Evolutionary conservation across 129 eudicot genomes (phyloP).

Genomic region (Centrapalus pauciflorus): DNA sequence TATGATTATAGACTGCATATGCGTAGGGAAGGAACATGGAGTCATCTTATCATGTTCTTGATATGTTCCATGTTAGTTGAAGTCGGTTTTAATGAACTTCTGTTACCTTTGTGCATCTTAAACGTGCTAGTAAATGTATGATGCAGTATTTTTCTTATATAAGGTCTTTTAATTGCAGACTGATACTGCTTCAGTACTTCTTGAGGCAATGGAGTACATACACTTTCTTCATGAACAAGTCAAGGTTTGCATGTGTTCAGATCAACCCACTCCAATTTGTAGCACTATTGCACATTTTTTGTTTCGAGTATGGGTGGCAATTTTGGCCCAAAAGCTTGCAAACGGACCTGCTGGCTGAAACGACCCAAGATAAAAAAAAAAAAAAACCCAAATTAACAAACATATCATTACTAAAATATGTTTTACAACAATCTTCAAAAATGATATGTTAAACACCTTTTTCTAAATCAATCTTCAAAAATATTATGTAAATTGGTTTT

Average conservation of each 20-base stretch:
- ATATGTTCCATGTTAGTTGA: background rate
- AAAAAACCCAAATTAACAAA: too few relatives aligned
- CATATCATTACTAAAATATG: too few relatives aligned
- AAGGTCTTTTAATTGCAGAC: conserved; percentile 46
- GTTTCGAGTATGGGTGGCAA: too few relatives aligned
- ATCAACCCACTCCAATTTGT: background rate
- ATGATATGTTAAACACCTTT: too few relatives aligned
- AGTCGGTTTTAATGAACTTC: background rate
- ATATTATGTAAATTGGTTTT: too few relatives aligned
- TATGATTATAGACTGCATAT: background rate
- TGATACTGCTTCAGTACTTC: conserved; percentile 94
- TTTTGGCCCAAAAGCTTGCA: too few relatives aligned
- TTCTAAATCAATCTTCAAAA: too few relatives aligned
- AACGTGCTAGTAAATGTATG: background rate
- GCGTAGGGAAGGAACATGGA: background rate
- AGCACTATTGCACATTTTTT: too few relatives aligned
- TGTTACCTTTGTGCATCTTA: background rate
- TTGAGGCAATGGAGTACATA: conserved; percentile 87
- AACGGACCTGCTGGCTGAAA: too few relatives aligned
- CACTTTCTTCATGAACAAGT: conserved; percentile 90
- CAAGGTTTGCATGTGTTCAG: conserved; percentile 48
- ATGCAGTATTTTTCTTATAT: background rate
- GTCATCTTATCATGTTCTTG: background rate
- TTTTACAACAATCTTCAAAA: too few relatives aligned
- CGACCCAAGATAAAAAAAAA: too few relatives aligned